Conservation (phyloP, 2,329 filamentous ascomycete genomes). For the Fusarium humuli region DNA sequence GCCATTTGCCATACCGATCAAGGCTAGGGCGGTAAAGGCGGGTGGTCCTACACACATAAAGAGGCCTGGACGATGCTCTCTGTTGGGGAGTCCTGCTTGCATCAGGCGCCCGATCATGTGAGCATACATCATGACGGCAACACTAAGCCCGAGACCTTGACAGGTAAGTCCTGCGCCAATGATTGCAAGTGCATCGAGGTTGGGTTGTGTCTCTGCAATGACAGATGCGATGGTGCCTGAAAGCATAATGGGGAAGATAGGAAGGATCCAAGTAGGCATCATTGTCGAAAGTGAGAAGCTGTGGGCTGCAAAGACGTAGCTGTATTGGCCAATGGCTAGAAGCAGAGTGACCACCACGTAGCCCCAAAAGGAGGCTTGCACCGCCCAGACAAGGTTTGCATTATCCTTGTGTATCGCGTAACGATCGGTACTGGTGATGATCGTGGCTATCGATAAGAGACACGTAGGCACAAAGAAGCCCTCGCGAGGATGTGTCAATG, state of each 20-base stretch:
- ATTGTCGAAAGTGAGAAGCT: conserved; percentile 71
- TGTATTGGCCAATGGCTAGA: conserved; percentile 74
- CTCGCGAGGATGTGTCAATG: conserved; percentile 72
- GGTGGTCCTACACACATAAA: conserved; percentile 81
- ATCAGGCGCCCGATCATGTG: conserved; percentile 77
- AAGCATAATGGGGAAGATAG: conserved; percentile 81
- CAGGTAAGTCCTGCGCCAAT: conserved; percentile 73
- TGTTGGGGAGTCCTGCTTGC: conserved; percentile 68
- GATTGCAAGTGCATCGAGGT: conserved; percentile 68
- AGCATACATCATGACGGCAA: conserved; percentile 77
- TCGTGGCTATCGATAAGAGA: conserved; percentile 74
- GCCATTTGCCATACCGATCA: conserved; percentile 71
- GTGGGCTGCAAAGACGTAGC: conserved; percentile 70
- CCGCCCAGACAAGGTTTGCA: conserved; percentile 65
- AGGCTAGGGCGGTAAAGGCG: conserved; percentile 75
- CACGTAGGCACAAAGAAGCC: conserved; percentile 78
- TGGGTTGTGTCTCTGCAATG: conserved; percentile 70
- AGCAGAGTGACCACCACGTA: conserved; percentile 71
- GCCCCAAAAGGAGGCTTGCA: conserved; percentile 75
- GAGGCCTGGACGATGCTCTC: conserved; percentile 73
- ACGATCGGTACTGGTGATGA: conserved; percentile 73
- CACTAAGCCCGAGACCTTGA: conserved; percentile 75
- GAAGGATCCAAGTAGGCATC: conserved; percentile 80
- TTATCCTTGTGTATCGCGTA: conserved; percentile 71
- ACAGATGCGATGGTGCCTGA: conserved; percentile 76